These are phyloP conservation scores for Tuber melanosporum DNA, from an alignment of 495 filamentous ascomycete species.

Conservation along the genomic window DNA sequence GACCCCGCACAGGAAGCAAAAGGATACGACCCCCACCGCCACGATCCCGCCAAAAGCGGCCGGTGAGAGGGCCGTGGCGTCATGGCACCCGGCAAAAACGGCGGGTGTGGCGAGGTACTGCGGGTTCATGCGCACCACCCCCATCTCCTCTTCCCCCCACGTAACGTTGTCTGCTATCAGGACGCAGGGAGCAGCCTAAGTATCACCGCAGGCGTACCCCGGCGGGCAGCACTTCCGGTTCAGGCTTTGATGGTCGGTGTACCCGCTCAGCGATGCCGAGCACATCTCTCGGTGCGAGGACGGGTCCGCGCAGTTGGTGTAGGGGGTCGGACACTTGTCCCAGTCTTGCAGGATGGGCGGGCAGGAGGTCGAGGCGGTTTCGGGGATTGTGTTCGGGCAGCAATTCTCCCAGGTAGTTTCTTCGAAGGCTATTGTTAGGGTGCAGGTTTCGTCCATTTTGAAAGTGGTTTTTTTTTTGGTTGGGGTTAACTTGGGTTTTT, in stretches of 20 bases:
- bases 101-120: slow-evolving; percentile 16
- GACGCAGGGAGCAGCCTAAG: slow-evolving; percentile 21
- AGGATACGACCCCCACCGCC: slow-evolving; percentile 16
- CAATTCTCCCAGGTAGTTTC: not conserved
- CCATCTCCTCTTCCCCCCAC: not conserved
- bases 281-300: slow-evolving; percentile 27
- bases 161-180: slow-evolving; percentile 19
- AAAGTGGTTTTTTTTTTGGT: not conserved
- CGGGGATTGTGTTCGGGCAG: not conserved
- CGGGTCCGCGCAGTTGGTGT: slow-evolving; percentile 30
- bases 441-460: not conserved
- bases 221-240: slow-evolving; percentile 31
- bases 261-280: slow-evolving; percentile 1
- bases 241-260: slow-evolving; percentile 12
- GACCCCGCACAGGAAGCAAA: slow-evolving; percentile 11
- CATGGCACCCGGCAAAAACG: slow-evolving; percentile 32
- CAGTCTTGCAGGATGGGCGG: slow-evolving; percentile 21
- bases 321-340: slow-evolving; percentile 15
- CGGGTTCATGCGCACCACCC: slow-evolving; percentile 18
- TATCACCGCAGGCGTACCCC: slow-evolving; percentile 23
- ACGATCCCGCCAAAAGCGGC: slow-evolving; percentile 17
- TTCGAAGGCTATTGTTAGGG: not conserved
- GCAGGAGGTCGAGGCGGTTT: slow-evolving; percentile 6
- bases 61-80: slow-evolving; percentile 11
- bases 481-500: not conserved